Evolutionary conservation across 1,284 basidiomycete genomes (phyloP).

Genomic region (Wallemia ichthyophaga): DNA sequence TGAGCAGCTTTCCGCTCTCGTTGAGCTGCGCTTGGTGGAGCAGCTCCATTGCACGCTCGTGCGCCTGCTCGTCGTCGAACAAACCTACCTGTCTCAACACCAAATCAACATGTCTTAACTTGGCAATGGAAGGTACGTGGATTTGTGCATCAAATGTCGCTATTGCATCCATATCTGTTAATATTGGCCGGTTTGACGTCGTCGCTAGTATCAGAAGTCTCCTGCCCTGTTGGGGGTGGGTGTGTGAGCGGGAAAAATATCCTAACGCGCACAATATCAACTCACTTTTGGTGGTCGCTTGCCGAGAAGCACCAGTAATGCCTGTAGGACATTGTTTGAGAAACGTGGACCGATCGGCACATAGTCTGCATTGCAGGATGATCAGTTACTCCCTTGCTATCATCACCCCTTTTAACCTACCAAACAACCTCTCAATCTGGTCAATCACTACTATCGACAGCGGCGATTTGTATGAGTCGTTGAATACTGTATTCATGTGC

Average conservation of each 20-base stretch:
- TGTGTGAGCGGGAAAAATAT: too few species aligned
- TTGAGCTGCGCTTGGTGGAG: constrained; percentile 47
- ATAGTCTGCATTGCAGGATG: too few species aligned
- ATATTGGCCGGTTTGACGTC: constrained; percentile 56
- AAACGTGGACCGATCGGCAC: constrained; percentile 92
- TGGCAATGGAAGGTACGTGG: constrained; percentile 50
- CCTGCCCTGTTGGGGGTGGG: too few species aligned
- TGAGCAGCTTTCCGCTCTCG: constrained; percentile 28
- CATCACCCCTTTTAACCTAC: constrained; percentile 19
- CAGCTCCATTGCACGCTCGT: constrained; percentile 30
- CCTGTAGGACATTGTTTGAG: constrained; percentile 76
- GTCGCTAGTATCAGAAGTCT: constrained; percentile 79
- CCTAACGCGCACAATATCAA: too few species aligned
- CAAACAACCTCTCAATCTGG: constrained; percentile 59
- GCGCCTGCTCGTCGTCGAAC: constrained; percentile 32
- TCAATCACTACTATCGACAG: constrained; percentile 92
- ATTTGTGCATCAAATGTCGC: constrained; percentile 74
- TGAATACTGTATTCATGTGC: constrained; percentile 75
- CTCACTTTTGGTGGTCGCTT: constrained; percentile 70
- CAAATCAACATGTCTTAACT: constrained; percentile 36
- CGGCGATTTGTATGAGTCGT: constrained; percentile 91
- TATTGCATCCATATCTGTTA: constrained; percentile 64
- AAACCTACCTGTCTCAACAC: constrained; percentile 60
- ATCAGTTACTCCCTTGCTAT: not conserved
- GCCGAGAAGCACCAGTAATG: constrained; percentile 61